phyloP scores from a whole-genome alignment of 495 filamentous ascomycete species.

The Trypethelium eluteriae region DNA sequence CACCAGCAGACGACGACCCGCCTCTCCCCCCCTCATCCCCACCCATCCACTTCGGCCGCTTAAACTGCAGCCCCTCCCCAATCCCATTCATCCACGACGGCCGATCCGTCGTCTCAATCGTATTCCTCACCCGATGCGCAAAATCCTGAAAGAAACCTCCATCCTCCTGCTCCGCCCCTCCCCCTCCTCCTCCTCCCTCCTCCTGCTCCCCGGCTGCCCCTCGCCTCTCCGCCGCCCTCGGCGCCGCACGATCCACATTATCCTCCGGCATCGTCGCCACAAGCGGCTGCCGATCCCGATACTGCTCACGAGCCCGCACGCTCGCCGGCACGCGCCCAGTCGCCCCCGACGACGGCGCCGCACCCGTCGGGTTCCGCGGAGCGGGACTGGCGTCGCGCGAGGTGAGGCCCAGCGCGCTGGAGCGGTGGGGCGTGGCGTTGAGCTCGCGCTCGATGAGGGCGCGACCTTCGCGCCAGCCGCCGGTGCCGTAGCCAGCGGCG shows the following conservation, averaged over 20 bases:
- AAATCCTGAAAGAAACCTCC: conserved; percentile 72
- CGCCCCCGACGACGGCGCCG: too few species aligned
- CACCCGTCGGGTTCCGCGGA: too few species aligned
- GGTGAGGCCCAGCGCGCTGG: conserved; percentile 27
- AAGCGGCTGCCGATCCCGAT: conserved; percentile 7
- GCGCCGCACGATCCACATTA: conserved; percentile 7
- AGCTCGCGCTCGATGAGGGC: conserved; percentile 87
- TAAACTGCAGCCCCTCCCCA: conserved; percentile 46
- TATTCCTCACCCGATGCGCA: conserved; percentile 79
- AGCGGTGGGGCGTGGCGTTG: conserved; percentile 48
- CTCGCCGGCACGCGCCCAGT: conserved; percentile 13
- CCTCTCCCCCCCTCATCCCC: conserved; percentile 39
- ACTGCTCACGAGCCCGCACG: not conserved
- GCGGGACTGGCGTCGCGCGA: conserved; percentile 22
- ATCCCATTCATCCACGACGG: conserved; percentile 72
- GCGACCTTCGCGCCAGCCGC: conserved; percentile 87
- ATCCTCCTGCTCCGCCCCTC: conserved; percentile 57
- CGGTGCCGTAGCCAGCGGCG: conserved; percentile 59
- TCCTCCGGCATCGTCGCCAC: conserved; percentile 5
- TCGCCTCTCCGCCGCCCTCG: not conserved
- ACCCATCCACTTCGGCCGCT: conserved; percentile 80
- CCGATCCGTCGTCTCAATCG: conserved; percentile 73
- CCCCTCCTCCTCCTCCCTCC: conserved; percentile 24
- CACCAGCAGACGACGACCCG: conserved; percentile 29
- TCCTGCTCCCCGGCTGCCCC: not conserved